Evolutionary conservation across 495 filamentous ascomycete genomes (phyloP), one percentile per base, ranked within the genome.

Genomic region (Acidomyces sp.): DNA sequence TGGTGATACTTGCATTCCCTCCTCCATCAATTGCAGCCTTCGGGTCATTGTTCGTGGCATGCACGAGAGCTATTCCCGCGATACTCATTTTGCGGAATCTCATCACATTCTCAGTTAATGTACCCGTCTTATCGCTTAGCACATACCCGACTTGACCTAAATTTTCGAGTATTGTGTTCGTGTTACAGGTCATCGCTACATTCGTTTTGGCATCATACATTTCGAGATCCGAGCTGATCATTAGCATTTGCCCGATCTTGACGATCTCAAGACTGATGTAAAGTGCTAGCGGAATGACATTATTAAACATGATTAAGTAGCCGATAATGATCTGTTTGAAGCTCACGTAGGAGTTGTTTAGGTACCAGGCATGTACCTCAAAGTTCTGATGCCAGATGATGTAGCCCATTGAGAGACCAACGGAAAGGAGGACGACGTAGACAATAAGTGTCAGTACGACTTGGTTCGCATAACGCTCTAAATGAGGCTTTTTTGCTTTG

Each of bases 241-340:
- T 70, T 29, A 81, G 66, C 65, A 94, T 83, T 61, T 97, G 90
- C 0, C 70, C 79, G 3, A 94, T 67, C 55, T 95, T 97, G 61
- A 95, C 77, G 39, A 97, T 93, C 56, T 97, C 90, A 56, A 95
- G 72, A 58, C 82, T 90, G 41, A 97, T 85, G 54, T 95, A 97
- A 3, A 97, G 71, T 0, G 86, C 93, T 32, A 97, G 71, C 1
- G 90, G 90, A 46, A 97, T 93, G 61, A 95, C 74, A 1, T 85
- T 95, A 51, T 95, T 95, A 67, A 92, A 93, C 48, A 84, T 84
- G 54, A 96, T 93, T 41, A 94, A 68, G 62, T 85, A 93, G 0
- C 78, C 86, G 11, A 85, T 75, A 45, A 94, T 75, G 35, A 93
- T 80, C 13, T 83, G 78, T 28, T 76, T 77, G 51, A 81, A 78